phyloP scores from a whole-genome alignment of 2,329 filamentous ascomycete genomes.

The Trichoderma koningiopsis region DNA sequence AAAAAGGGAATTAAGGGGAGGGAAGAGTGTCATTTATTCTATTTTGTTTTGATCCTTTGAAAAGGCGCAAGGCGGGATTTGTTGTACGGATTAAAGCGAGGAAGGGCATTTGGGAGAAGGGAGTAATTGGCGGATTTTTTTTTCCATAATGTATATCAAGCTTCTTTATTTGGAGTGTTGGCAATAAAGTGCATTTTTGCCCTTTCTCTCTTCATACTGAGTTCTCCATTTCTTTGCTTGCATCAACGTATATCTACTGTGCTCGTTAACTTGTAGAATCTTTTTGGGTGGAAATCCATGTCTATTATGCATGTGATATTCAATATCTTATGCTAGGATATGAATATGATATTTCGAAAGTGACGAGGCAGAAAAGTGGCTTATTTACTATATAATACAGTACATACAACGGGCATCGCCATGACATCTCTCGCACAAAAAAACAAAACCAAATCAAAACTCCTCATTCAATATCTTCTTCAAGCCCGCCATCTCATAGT shows the following conservation, averaged over 20 bases:
- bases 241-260: not conserved
- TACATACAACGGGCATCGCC: not conserved
- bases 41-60: not conserved
- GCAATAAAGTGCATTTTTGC: not conserved
- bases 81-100: not conserved
- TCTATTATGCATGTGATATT: not conserved
- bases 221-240: not conserved
- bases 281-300: not conserved
- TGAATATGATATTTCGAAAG: not conserved
- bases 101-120: not conserved
- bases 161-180: not conserved
- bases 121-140: constrained; percentile 15
- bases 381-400: constrained; percentile 1
- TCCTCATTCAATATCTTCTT: constrained; percentile 63
- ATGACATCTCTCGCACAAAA: not conserved
- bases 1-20: too few species aligned
- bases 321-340: not conserved
- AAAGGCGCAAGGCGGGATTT: constrained; percentile 12
- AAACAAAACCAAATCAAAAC: constrained; percentile 41
- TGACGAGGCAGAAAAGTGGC: constrained; percentile 1
- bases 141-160: not conserved
- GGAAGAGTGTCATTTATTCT: not conserved
- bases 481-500: constrained; percentile 68
- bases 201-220: not conserved
- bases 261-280: not conserved